Percentiles rank a stretch among this genome's conserved stretches.
These are phyloP conservation scores for Coemansia sp. DNA, from an alignment of 192 early-diverging fungal genomes.

Conservation along the genomic window DNA sequence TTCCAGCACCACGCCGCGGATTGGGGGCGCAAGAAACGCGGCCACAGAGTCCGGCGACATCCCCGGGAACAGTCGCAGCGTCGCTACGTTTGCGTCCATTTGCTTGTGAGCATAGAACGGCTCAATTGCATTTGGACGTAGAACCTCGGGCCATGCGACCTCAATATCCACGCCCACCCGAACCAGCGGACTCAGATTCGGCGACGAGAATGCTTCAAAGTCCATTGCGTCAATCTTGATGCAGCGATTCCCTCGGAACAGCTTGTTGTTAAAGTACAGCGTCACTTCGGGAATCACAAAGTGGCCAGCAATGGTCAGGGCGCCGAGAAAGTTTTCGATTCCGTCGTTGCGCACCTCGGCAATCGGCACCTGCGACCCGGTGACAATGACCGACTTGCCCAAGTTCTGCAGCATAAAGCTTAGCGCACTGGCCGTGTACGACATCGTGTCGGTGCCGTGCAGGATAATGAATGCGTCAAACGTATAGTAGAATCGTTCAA, in stretches of 20 bases:
- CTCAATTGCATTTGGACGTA: constrained; percentile 79
- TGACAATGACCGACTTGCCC: constrained; percentile 96
- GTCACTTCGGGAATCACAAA: constrained; percentile 95
- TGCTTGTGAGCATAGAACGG: constrained; percentile 80
- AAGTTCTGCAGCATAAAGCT: constrained; percentile 96
- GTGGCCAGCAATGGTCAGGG: constrained; percentile 95
- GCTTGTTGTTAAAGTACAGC: constrained; percentile 91
- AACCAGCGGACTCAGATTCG: constrained; percentile 83
- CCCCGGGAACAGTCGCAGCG: constrained; percentile 89
- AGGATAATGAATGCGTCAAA: constrained; percentile 96
- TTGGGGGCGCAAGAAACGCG: constrained; percentile 79
- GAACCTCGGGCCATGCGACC: constrained; percentile 84
- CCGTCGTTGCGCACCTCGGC: constrained; percentile 98
- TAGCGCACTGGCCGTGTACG: constrained; percentile 80
- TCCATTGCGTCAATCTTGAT: constrained; percentile 74
- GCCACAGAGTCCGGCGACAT: constrained; percentile 83
- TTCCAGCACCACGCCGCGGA: constrained; percentile 89
- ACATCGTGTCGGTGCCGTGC: constrained; percentile 91
- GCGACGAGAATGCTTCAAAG: constrained; percentile 81
- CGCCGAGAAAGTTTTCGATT: constrained; percentile 92
- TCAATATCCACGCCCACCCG: constrained; percentile 95
- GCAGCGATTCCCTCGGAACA: constrained; percentile 88
- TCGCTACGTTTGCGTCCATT: constrained; percentile 83
- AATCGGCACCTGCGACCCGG: constrained; percentile 95
- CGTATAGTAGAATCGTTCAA: constrained; percentile 88